Percentiles rank a stretch among this genome's conserved stretches.
Conservation (phyloP, 768 basidiomycete genomes). For the Lactarius psammicola region DNA sequence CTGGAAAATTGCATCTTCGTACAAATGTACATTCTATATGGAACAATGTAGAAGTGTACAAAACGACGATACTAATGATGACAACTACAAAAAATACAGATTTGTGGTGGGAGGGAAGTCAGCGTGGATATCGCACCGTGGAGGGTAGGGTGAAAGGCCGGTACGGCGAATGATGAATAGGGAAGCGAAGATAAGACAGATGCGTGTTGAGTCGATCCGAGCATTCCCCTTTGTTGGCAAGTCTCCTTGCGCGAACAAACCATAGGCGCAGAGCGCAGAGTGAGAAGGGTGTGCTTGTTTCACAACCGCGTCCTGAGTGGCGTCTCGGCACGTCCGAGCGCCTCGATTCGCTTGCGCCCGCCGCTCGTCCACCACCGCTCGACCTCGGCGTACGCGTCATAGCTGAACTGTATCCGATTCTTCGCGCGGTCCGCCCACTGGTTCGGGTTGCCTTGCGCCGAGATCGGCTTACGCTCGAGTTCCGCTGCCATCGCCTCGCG, state of each 20-base stretch:
- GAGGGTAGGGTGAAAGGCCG: no score
- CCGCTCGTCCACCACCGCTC: conserved; percentile 49
- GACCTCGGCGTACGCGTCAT: conserved; percentile 52
- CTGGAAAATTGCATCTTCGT: background rate
- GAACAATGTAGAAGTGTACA: background rate
- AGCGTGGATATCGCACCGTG: no score
- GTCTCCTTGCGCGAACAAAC: no score
- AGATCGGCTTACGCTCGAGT: conserved; percentile 29
- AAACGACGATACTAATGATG: background rate
- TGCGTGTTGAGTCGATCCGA: no score
- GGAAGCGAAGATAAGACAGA: no score
- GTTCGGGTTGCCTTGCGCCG: conserved; percentile 45
- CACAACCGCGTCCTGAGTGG: background rate
- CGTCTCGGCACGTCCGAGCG: background rate
- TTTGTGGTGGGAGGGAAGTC: background rate
- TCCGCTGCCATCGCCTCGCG: conserved; percentile 45
- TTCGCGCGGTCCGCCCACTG: conserved; percentile 59
- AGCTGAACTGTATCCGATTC: conserved; percentile 48
- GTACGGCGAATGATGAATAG: no score
- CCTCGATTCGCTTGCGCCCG: conserved; percentile 31
- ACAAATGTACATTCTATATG: background rate
- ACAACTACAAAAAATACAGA: background rate
- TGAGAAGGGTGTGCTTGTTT: no score
- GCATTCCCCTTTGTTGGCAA: no score
- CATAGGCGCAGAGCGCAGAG: no score